Evolutionary conservation across 441 rosid genomes (phyloP), one percentile per base, ranked within the genome.

Genomic region (Biscutella laevigata): DNA sequence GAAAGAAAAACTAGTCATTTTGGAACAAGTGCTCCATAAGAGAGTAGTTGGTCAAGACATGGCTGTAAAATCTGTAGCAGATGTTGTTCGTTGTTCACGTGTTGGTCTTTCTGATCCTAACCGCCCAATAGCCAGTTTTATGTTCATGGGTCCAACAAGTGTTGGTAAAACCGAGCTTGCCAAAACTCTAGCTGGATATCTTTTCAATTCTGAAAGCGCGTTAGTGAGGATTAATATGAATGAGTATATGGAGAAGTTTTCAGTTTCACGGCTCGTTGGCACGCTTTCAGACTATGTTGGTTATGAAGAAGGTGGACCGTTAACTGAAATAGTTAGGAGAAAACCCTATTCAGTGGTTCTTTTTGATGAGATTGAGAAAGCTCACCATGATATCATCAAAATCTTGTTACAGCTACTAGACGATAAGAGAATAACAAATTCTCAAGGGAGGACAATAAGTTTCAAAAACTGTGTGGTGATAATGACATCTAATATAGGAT

Each of bases 1-100:
- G 49, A 45, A 61, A 53, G 67, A 62, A 16, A 62, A 62, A 29
- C 40, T 62, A 21, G 67, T 62, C 16, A 11, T 45, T 41, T 70
- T 88, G 34, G 95, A 88, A 62, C 71, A 80, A 53, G 97, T 77
- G 15, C 88, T 88, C 15, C 97, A 86, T 78, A 78, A 78, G 61
- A 75, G 97, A 57, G 88, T 88, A 35, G 57, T 86, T 40, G 97
- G 94, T 57, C 97, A 88, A 77, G 88, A 86, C 68, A 78, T 81
- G 10, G 97, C 91, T 2, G 95, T 86, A 30, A 62, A 62, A 54
- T 62, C 67, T 28, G 67, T 62, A 53, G 21, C 67, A 1, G 61
- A 62, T 22, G 67, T 61, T 28, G 46, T 62, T 8, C 61, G 68
- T 0, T 56, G 68, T 3, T 54, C 68, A 29, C 45, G 68, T 16